Percentiles rank a stretch among this genome's conserved stretches.
These are phyloP conservation scores for Rhizophora apiculata DNA, from an alignment of 345 rosid species.

Conservation along the genomic window DNA sequence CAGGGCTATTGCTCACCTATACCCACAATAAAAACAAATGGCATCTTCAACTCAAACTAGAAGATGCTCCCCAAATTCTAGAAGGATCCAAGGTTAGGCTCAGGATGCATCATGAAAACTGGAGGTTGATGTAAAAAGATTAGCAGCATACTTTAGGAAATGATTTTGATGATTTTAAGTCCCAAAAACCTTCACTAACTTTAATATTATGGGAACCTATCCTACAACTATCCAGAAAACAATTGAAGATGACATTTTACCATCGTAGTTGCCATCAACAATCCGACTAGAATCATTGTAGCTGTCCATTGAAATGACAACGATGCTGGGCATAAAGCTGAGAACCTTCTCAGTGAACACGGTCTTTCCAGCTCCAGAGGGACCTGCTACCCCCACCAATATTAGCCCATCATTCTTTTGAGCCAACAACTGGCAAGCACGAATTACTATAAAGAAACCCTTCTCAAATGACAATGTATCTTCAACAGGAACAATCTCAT, in stretches of 20 bases:
- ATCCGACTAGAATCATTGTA: constrained; percentile 86
- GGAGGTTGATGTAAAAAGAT: background rate
- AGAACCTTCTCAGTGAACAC: constrained; percentile 91
- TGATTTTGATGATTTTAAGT: background rate
- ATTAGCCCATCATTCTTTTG: constrained; percentile 88
- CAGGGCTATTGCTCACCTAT: background rate
- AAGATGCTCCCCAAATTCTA: background rate
- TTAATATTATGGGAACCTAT: background rate
- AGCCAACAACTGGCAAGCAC: constrained; percentile 87
- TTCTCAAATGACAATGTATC: constrained; percentile 81
- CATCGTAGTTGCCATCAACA: constrained; percentile 94
- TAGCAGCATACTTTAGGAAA: background rate
- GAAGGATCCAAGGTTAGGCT: background rate
- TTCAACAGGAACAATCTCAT: constrained; percentile 78
- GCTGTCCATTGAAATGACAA: constrained; percentile 87
- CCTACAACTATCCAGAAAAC: background rate
- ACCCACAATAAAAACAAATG: background rate
- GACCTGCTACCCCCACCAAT: constrained; percentile 95
- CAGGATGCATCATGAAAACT: background rate
- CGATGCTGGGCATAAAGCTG: constrained; percentile 91
- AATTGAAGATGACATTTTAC: constrained; percentile 39
- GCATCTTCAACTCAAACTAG: background rate
- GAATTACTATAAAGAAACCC: constrained; percentile 84
- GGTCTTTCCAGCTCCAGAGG: constrained; percentile 98
- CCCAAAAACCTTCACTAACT: background rate